Conservation (phyloP, 1,284 basidiomycete genomes). For the Rhodotorula sp. region DNA sequence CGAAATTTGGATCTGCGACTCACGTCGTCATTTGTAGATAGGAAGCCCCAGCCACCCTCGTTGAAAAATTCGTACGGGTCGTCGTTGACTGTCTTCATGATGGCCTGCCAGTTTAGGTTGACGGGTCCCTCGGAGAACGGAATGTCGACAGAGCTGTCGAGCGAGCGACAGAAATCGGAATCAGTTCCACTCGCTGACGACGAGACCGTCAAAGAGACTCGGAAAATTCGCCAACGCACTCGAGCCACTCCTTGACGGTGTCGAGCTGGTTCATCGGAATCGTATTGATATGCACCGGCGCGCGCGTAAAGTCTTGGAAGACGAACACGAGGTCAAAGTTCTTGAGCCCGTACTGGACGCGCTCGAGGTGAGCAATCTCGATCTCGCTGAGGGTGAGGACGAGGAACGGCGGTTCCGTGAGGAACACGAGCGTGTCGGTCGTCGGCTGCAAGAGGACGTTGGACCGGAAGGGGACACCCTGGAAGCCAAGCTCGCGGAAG, state of each 20-base stretch:
- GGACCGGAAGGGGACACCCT: conserved; percentile 93
- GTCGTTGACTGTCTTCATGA: conserved; percentile 75
- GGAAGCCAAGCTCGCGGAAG: conserved; percentile 95
- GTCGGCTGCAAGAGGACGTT: conserved; percentile 94
- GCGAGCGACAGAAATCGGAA: too few species aligned
- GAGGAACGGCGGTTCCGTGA: conserved; percentile 93
- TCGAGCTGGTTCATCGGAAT: conserved; percentile 87
- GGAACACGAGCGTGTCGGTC: conserved; percentile 93
- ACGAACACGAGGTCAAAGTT: conserved; percentile 97
- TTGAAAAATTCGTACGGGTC: conserved; percentile 95
- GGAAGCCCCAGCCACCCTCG: conserved; percentile 91
- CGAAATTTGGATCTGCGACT: conserved; percentile 3
- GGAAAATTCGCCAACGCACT: too few species aligned
- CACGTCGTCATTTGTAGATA: conserved; percentile 63
- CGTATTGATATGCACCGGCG: conserved; percentile 91
- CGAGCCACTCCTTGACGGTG: conserved; percentile 97
- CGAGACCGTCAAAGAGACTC: too few species aligned
- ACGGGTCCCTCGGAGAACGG: conserved; percentile 93
- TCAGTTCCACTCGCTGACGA: too few species aligned
- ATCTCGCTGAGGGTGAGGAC: conserved; percentile 93
- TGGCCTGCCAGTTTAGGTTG: conserved; percentile 96
- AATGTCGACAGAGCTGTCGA: conserved; percentile 83
- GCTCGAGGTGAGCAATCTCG: conserved; percentile 93
- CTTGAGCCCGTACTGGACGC: conserved; percentile 93
- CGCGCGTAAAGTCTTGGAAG: conserved; percentile 90